Evolutionary conservation across 2,329 filamentous ascomycete genomes (phyloP), one percentile per base, ranked within the genome.

Genomic region (Colletotrichum paranaense): DNA sequence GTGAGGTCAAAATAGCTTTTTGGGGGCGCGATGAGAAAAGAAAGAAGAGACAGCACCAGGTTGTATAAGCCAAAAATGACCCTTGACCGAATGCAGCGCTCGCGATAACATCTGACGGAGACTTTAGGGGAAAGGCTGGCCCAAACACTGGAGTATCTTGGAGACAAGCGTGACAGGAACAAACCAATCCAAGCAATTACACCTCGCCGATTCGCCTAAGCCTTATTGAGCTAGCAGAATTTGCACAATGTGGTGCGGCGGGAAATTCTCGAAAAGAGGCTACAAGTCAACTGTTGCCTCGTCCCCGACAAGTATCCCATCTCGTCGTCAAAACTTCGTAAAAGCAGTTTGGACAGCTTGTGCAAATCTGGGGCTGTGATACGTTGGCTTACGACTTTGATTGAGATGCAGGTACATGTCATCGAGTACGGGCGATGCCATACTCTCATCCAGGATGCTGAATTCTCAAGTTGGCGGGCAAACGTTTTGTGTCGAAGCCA

Each of bases 381-480:
- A 73, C 70, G 70, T 42, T 38, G 19, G 53, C 49, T 65, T 73
- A 73, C 70, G 70, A 62, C 32, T 38, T 38, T 24, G 24, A 42
- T 24, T 8, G 9, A 57, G 46, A 57, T 65, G 46, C 67, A 73
- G 59, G 46, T 56, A 65, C 46, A 35, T 3, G 30, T 28, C 59
- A 22, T 19, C 19, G n/a, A 53, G 53, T 30, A 32, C 59, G 59
- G 24, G n/a, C 53, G 66, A 60, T 69, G 26, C 30, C 24, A 53
- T 68, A 24, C 46, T 24, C 28, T 53, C 46, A 38, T 56, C 30
- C 62, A 26, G 66, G 30, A 63, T 28, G 35, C 28, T 57, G 24
- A 30, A 59, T 5, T 46, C 16, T 19, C 12, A 42, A 52, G 57
- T 55, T 38, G 19, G 22, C 52, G 12, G 52, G 62, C 5, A 65